Base-by-base conservation (phyloP, 2,329 filamentous ascomycete species). In the Ustulina deusta region DNA sequence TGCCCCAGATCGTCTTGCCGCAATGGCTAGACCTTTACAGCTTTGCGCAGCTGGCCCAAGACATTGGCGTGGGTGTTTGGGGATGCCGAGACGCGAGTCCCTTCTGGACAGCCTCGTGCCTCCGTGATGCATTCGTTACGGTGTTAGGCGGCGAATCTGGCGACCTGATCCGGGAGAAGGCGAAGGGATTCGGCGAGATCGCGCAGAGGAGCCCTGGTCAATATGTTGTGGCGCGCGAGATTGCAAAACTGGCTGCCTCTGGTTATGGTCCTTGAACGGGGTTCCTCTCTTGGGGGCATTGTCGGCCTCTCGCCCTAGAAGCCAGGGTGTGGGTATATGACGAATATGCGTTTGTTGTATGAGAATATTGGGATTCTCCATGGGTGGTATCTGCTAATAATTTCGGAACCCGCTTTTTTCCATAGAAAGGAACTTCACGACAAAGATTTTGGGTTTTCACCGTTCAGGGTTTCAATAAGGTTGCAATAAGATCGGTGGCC, bases 11-110 rank as follows among this genome's bases (percentile, higher is more conserved):
- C 42, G 34, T 72, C 27, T 36, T 74, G 29, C 72, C 71, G 2
- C 66, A 71, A 44, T 74, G 72, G 72, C 25, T 69, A 1, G 72
- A 73, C 29, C 64, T 61, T 11, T 74, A 72, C 20, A 70, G 60
- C 25, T 69, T 70, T 22, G 68, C 72, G 6, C 71, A 70, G 42
- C 25, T 70, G 11, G 63, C 63, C 4, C 49, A 70, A 15, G 36
- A 63, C 25, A 42, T 65, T 10, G 68, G 68, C 2, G 60, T 74
- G 10, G 71, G 71, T 3, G 58, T 72, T 17, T 74, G 71, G 68
- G 71, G 67, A 2, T 73, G 71, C 25, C 66, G 40, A 3, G 65
- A 71, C 5, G 68, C 66, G 1, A 71, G 68, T 38, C 71, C 71
- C 7, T 38, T 66, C 51, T 74, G 70, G 68, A 69, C 56, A 13